Base-by-base conservation (phyloP, 768 basidiomycete genomes). In the Serendipita sp. region DNA sequence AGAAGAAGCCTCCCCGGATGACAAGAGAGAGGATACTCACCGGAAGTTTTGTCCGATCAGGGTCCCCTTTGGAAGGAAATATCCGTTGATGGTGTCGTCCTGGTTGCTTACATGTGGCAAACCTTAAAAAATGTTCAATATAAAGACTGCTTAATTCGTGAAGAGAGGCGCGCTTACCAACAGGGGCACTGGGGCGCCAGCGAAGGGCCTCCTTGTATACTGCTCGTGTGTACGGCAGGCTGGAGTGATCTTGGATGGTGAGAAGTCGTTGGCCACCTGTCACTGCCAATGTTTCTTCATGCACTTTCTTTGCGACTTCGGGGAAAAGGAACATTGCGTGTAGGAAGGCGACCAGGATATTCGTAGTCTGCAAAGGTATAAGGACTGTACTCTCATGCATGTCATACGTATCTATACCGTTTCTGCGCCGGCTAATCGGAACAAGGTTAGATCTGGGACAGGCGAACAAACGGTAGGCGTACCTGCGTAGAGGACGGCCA, bases 171-270 rank as follows among this genome's bases (percentile, higher is more conserved):
- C 1, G 11, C 63, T 3, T 44, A 65, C 66, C 62, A n/a, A 64
- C 20, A 3, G 67, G 67, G 7, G 53, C 63, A 33, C 64, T 45
- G 14, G 67, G 67, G 20, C 22, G 41, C 53, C 66, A 67, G 16
- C 67, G 64, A 16, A 68, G 42, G 7, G 63, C 62, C 42, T 68
- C 67, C 30, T 67, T 62, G 5, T 61, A 33, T 13, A 67, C 24
- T 5, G 67, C 67, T 9, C 33, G 30, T 16, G 66, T 53, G 33
- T 68, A 67, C 3, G 67, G 67, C 11, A 68, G 64, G n/a, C 60
- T 61, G n/a, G 45, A n/a, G 16, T 48, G 48, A 42, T 68, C 67
- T 17, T 60, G 50, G 3, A 67, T 45, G 16, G 22, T 22, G 17
- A 33, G 53, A 24, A n/a, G 53, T 58, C 30, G 22, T 33, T 24